Percentiles rank a stretch among this genome's conserved stretches.
Evolutionary conservation across 2,329 filamentous ascomycete species (phyloP).

Genomic region (Colletotrichum sp.): DNA sequence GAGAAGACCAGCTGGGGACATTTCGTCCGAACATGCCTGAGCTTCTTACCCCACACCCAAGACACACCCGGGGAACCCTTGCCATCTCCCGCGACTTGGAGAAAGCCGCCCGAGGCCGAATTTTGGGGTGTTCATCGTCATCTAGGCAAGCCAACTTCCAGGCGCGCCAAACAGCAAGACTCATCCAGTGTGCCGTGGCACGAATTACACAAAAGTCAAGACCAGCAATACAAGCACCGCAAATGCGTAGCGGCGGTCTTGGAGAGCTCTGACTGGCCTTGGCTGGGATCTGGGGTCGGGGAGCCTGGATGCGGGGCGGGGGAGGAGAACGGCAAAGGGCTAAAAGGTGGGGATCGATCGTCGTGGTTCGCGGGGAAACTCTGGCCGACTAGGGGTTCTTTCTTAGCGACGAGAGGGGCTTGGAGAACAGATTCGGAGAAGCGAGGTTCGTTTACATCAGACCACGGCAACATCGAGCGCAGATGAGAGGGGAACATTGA

Average conservation of each 20-base stretch:
- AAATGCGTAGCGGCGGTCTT: constrained; percentile 14
- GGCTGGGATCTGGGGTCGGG: neutral
- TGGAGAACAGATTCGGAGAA: neutral
- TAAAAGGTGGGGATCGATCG: neutral
- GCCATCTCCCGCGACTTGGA: neutral
- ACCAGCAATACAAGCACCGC: neutral
- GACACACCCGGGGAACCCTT: neutral
- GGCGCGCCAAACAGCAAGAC: neutral
- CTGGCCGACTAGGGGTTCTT: neutral
- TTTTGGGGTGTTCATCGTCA: neutral
- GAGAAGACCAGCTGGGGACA: neutral
- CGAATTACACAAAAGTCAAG: neutral
- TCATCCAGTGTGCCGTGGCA: neutral
- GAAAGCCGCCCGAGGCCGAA: neutral
- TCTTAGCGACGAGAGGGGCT: neutral
- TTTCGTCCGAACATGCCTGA: neutral
- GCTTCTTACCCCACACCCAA: neutral
- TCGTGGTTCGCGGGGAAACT: constrained; percentile 21
- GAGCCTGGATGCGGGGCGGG: neutral
- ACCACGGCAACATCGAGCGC: neutral
- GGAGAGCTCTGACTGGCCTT: neutral
- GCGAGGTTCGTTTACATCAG: neutral
- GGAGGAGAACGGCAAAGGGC: neutral
- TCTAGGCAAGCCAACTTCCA: neutral
- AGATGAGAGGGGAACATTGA: neutral